phyloP scores from a whole-genome alignment of 169 alveolate genomes.

The Cryptosporidium tyzzeri region DNA sequence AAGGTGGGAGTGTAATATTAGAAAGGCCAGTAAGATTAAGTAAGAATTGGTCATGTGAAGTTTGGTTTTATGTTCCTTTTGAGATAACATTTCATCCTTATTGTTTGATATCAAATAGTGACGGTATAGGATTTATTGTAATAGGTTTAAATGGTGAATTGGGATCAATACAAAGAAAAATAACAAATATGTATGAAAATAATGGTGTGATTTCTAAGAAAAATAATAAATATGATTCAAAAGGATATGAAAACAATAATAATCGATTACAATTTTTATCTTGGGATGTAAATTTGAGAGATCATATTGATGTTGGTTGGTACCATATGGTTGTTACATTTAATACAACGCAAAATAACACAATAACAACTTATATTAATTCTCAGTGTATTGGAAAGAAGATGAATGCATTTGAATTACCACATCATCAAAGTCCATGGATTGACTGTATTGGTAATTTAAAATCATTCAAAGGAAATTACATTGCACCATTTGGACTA shows the following conservation, averaged over 20 bases:
- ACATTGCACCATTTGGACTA: slow-evolving; percentile 74
- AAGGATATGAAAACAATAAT: background rate
- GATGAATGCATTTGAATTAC: slow-evolving; percentile 36
- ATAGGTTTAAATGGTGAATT: slow-evolving; percentile 73
- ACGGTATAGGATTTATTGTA: slow-evolving; percentile 62
- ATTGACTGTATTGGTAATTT: slow-evolving; percentile 72
- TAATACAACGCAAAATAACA: slow-evolving; percentile 60
- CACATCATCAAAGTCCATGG: slow-evolving; percentile 77
- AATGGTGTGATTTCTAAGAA: background rate
- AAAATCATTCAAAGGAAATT: slow-evolving; percentile 54
- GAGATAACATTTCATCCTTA: slow-evolving; percentile 72
- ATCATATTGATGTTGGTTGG: slow-evolving; percentile 44
- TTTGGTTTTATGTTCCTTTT: slow-evolving; percentile 72
- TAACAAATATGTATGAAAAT: background rate
- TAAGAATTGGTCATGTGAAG: slow-evolving; percentile 72
- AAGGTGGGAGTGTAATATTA: slow-evolving; percentile 64
- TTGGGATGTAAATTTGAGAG: slow-evolving; percentile 67
- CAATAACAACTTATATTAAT: slow-evolving; percentile 56
- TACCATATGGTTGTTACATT: slow-evolving; percentile 61
- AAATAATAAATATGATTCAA: slow-evolving; percentile 20
- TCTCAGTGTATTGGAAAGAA: slow-evolving; percentile 74
- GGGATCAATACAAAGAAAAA: slow-evolving; percentile 65
- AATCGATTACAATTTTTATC: slow-evolving; percentile 46
- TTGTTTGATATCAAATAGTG: slow-evolving; percentile 64
- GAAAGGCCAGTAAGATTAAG: slow-evolving; percentile 57